Evolutionary conservation across 148 eudicot genomes (phyloP).

Genomic region (Oxyria digyna): DNA sequence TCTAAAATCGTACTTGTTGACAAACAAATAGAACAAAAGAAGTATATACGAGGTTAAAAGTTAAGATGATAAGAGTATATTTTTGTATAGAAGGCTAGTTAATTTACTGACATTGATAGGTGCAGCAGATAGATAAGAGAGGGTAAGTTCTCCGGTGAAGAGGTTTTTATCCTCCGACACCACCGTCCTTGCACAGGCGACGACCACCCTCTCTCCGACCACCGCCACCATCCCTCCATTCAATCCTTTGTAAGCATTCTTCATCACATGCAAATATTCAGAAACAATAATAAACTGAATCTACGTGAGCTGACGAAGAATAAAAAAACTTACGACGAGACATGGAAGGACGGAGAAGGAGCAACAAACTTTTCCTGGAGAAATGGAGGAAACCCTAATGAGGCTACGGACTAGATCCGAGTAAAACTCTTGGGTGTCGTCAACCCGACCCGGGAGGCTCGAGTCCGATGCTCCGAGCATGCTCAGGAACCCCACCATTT

Average conservation of each 20-base stretch:
- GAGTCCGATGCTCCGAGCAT: conserved; percentile 6
- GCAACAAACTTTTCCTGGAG: conserved; percentile 35
- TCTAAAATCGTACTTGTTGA: too few relatives aligned
- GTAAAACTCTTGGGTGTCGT: conserved; percentile 12
- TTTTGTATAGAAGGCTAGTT: too few relatives aligned
- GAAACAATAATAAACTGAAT: too few relatives aligned
- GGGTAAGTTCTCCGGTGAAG: conserved; percentile 62
- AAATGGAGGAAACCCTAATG: conserved; percentile 22
- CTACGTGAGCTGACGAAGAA: not conserved
- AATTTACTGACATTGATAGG: conserved; percentile 47
- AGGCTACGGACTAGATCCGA: conserved; percentile 21
- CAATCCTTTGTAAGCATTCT: conserved; percentile 58
- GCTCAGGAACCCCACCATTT: not conserved
- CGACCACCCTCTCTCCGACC: conserved; percentile 49
- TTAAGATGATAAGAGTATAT: too few relatives aligned
- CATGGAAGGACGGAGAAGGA: conserved; percentile 31
- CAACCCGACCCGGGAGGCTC: conserved; percentile 5
- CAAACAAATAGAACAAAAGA: too few relatives aligned
- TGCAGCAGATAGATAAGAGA: conserved; percentile 68
- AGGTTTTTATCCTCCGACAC: conserved; percentile 59
- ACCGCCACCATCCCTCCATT: conserved; percentile 83
- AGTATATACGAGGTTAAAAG: too few relatives aligned
- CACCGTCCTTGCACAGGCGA: conserved; percentile 76
- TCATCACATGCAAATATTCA: not conserved
- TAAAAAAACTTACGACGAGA: conserved; percentile 19